These are phyloP conservation scores for Diaporthe capsici DNA, from an alignment of 2,329 filamentous ascomycete species.

Conservation along the genomic window DNA sequence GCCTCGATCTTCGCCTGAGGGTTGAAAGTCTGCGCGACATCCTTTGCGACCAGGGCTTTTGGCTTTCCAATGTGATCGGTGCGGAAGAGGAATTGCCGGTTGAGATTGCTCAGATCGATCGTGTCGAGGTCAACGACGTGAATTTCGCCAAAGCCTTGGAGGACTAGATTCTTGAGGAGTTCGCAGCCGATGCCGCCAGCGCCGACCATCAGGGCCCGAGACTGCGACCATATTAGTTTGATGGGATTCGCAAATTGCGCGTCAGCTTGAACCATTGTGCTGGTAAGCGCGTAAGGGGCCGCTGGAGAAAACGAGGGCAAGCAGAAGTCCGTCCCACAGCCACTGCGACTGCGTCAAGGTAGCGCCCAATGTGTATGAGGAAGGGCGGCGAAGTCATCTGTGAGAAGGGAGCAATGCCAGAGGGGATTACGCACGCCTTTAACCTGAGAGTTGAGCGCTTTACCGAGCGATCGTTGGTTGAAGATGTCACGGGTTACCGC, in stretches of 20 bases:
- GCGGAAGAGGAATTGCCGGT: conserved; percentile 96
- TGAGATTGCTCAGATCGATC: conserved; percentile 97
- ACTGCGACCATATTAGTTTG: conserved; percentile 62
- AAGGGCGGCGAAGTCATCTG: not conserved
- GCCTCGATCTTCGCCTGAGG: conserved; percentile 88
- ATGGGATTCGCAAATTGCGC: conserved; percentile 1
- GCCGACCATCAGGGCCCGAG: conserved; percentile 92
- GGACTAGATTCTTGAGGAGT: conserved; percentile 94
- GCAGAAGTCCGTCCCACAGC: conserved; percentile 22
- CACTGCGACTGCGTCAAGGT: conserved; percentile 11
- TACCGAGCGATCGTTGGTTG: conserved; percentile 77
- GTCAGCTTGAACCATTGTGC: conserved; percentile 1
- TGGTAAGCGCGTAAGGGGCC: conserved; percentile 3
- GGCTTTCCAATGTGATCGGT: conserved; percentile 98
- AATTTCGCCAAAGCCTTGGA: conserved; percentile 92
- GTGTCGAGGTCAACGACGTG: conserved; percentile 98
- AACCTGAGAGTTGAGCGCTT: conserved; percentile 72
- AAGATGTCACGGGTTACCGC: conserved; percentile 63
- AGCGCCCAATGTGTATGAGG: not conserved
- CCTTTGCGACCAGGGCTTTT: conserved; percentile 94
- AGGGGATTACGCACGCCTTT: conserved; percentile 72
- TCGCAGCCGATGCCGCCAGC: conserved; percentile 98
- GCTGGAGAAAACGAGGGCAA: not conserved
- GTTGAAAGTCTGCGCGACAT: conserved; percentile 91
- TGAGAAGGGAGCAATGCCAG: conserved; percentile 24